Evolutionary conservation across 306 rosid species (phyloP), one percentile per base, ranked within the genome.

Genomic region (Trifolium subterraneum): DNA sequence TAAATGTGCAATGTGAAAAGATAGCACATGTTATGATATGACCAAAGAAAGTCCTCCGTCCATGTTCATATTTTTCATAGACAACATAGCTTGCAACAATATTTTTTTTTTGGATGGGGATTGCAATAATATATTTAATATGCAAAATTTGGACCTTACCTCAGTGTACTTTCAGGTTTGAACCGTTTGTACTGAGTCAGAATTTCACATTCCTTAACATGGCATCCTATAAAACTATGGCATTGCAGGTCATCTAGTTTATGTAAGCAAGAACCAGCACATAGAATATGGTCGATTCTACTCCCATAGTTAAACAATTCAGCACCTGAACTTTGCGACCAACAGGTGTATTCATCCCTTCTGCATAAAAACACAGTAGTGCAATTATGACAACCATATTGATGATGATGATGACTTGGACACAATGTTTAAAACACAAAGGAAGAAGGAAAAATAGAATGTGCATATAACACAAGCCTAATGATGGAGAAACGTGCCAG

Each of bases 261-360:
- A 75, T 94, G 95, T 52, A 88, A 84, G 89, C 97, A 94, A 48
- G 90, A 79, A 62, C 97, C 92, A 15, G 97, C 86, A 72, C 88
- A 92, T 52, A 94, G 81, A 79, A 90, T 88, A 85, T 88, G 99
- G 82, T 94, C 97, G 54, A 92, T 94, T 89, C 97, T 88, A 54
- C 90, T 76, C 67, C 97, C 97, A 35, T 84, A 94, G 89, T 92
- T 92, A 83, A 94, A 94, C 66, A 84, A 88, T 85, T 92, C 99
- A 29, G 96, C 97, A 45, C 97, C 99, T 29, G 96, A 78, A 82
- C 60, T 94, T 87, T 90, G 97, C 6, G 96, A 71, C 97, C 99
- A 94, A 74, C 96, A 94, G 39, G 97, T 94, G 83, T 87, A 92
- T 65, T 93, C 96, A 38, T 86, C 97, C 70, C 73, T 86, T 83